These are phyloP conservation scores for Rhizopus stolonifer DNA, from an alignment of 371 early-diverging fungal species.

Conservation along the genomic window DNA sequence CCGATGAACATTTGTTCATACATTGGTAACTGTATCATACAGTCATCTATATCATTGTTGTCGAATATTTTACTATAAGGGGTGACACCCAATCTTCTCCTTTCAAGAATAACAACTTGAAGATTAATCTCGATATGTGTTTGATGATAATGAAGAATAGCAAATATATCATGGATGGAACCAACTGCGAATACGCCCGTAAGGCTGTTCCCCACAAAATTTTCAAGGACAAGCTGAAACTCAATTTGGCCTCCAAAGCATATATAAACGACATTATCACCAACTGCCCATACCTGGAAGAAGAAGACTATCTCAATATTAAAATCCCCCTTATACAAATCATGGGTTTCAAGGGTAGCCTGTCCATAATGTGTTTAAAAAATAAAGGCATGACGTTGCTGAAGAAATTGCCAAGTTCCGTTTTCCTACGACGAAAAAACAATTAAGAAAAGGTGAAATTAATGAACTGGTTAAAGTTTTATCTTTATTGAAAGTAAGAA, in stretches of 20 bases:
- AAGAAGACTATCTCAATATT: slow-evolving; percentile 1
- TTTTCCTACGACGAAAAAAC: slow-evolving; percentile 5
- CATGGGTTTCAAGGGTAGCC: not conserved
- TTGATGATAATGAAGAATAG: not conserved
- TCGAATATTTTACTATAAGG: not conserved
- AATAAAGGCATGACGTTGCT: not conserved
- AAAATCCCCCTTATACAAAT: slow-evolving; percentile 1
- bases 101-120: not conserved
- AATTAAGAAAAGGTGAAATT: not conserved
- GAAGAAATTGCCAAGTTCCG: slow-evolving; percentile 1
- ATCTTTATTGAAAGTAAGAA: too few species aligned
- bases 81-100: not conserved
- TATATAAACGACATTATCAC: slow-evolving; percentile 1
- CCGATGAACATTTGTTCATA: not conserved
- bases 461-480: slow-evolving; percentile 1
- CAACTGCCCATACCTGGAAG: not conserved
- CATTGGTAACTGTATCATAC: slow-evolving; percentile 1
- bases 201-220: slow-evolving; percentile 1
- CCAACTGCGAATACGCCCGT: not conserved
- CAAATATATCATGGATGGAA: not conserved
- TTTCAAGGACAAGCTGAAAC: not conserved
- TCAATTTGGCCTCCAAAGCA: not conserved
- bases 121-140: slow-evolving; percentile 1
- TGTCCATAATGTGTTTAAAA: not conserved
- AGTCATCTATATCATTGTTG: not conserved